phyloP scores from a whole-genome alignment of 768 basidiomycete species.

The Tephrocybe sp. region DNA sequence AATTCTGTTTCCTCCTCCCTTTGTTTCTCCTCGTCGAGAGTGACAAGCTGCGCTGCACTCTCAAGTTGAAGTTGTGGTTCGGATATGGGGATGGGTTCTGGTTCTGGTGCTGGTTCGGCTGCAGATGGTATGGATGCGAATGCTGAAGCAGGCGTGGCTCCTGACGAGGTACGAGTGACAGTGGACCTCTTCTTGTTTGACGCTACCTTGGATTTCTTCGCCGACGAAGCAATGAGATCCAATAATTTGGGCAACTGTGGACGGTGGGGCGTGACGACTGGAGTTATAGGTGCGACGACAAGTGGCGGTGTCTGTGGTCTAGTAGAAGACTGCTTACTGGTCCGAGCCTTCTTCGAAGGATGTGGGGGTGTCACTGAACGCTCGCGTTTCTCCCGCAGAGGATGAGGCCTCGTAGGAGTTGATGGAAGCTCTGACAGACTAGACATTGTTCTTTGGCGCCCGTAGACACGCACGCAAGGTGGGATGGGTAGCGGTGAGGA shows the following conservation, averaged over 20 bases:
- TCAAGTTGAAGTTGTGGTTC: too few relatives aligned
- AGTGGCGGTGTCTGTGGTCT: slow-evolving; percentile 22
- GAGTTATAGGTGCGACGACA: slow-evolving; percentile 20
- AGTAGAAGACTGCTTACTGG: background rate
- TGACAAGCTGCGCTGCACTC: too few relatives aligned
- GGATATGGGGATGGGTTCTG: too few relatives aligned
- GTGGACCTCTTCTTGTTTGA: slow-evolving; percentile 21
- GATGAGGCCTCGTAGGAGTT: slow-evolving; percentile 9
- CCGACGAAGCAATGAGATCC: slow-evolving; percentile 45
- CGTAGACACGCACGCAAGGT: slow-evolving; percentile 22
- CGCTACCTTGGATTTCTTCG: slow-evolving; percentile 30
- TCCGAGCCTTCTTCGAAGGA: slow-evolving; percentile 18
- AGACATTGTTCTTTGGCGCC: slow-evolving; percentile 12
- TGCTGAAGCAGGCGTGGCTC: background rate
- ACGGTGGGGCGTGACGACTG: slow-evolving; percentile 25
- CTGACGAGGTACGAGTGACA: background rate
- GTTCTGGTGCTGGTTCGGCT: too few relatives aligned
- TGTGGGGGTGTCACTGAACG: slow-evolving; percentile 16
- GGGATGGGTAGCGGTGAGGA: slow-evolving; percentile 25
- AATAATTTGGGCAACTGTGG: slow-evolving; percentile 36
- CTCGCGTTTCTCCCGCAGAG: slow-evolving; percentile 13
- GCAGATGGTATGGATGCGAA: too few relatives aligned
- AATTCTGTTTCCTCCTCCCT: background rate
- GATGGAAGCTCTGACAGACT: slow-evolving; percentile 12
- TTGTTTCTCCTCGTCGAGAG: background rate